phyloP scores from a whole-genome alignment of 2,329 filamentous ascomycete species.

The Beauveria bassiana region DNA sequence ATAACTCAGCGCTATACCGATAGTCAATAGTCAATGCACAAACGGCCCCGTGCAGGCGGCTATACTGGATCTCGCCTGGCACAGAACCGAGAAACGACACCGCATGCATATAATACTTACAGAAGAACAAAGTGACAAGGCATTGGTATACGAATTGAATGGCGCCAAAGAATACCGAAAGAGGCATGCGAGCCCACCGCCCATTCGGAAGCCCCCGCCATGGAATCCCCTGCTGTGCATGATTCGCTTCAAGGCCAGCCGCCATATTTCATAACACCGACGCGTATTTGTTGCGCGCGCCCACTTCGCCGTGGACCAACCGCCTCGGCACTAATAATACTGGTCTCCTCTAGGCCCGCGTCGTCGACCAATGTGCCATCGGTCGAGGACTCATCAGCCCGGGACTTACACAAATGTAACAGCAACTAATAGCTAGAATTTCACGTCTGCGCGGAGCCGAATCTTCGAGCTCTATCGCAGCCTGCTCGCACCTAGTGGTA shows the following conservation, averaged over 20 bases:
- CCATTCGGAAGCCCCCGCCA: conserved; percentile 5
- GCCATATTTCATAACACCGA: conserved; percentile 1
- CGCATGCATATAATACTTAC: neutral
- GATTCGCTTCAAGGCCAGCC: neutral
- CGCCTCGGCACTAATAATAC: neutral
- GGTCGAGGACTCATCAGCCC: neutral
- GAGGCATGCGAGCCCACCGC: conserved; percentile 4
- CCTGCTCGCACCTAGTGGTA: neutral
- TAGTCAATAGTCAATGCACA: neutral
- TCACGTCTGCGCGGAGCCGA: neutral
- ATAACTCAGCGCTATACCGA: neutral
- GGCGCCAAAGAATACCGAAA: neutral
- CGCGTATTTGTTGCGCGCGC: neutral
- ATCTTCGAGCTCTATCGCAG: neutral
- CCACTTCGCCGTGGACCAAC: neutral
- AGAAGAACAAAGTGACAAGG: neutral
- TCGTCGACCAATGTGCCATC: neutral
- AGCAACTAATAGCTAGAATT: neutral
- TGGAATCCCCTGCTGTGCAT: neutral
- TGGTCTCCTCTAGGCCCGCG: neutral
- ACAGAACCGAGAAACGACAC: neutral
- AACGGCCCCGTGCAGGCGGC: conserved; percentile 5
- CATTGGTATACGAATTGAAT: neutral
- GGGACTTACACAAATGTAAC: neutral
- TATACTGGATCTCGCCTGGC: neutral